Evolutionary conservation across 1,139 yeast species (phyloP), one percentile per base, ranked within the genome.

Genomic region (Lodderomyces oxycetoniae): DNA sequence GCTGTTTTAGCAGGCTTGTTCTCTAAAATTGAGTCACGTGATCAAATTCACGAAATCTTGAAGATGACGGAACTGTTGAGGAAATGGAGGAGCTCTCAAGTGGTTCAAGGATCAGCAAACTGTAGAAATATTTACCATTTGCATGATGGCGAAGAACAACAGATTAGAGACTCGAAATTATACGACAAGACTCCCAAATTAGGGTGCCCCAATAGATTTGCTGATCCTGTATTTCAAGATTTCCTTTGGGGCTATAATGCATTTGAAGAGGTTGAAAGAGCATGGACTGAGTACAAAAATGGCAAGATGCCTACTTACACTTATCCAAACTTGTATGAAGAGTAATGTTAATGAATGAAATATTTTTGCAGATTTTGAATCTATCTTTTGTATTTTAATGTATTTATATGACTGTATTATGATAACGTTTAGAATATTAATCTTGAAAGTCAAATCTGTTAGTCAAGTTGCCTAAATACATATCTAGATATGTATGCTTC

Each of bases 231-330:
- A 12, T 50, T 53, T 38, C 52, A 50, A 36, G 42, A 47, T 28
- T 54, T 46, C 37, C 43, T 55, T 39, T 53, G 49, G 45, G 50
- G 50, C 10, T 53, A 55, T 34, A 53, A 55, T 38, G 59, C 57
- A n/a, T 48, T 49, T 36, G 46, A 47, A 20, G 53, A 52, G 34
- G 50, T 48, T 28, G 39, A 40, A 24, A 35, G 47, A 34, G 50
- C 47, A 21, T 40, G 42, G 43, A 12, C 31, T n/a, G 41, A 39
- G 21, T 35, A 28, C 22, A 35, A 38, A 25, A 21, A 28, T 28
- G 43, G 40, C 28, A 35, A 33, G 31, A 37, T 32, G 12, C 41
- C 36, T n/a, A 37, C 25, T 14, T 42, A 41, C 26, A 29, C 30
- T 16, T 39, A 37, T 26, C 42, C 37, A 12, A 39, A 38, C 16